These are phyloP conservation scores for Penicillium sp. DNA, from an alignment of 2,329 filamentous ascomycete species.

Conservation along the genomic window DNA sequence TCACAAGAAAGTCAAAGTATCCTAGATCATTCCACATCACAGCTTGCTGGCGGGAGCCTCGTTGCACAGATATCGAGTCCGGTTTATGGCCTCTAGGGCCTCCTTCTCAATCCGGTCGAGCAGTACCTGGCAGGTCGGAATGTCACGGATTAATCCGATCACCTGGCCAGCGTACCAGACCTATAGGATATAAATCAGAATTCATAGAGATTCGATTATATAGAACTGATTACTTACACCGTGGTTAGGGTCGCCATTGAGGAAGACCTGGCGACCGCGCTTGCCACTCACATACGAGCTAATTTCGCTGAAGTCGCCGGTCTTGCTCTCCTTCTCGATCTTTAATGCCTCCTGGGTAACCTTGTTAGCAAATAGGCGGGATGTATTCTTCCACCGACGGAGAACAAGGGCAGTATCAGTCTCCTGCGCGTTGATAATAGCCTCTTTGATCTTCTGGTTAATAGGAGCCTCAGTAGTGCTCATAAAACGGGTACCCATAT, in stretches of 20 bases:
- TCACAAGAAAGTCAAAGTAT: background rate
- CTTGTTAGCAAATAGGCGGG: conserved; percentile 85
- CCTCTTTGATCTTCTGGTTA: conserved; percentile 88
- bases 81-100: conserved; percentile 65
- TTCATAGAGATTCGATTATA: background rate
- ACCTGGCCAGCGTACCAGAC: conserved; percentile 98
- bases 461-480: conserved; percentile 91
- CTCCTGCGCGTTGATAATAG: conserved; percentile 85
- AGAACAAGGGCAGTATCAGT: conserved; percentile 88
- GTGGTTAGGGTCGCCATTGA: conserved; percentile 86
- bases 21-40: conserved; percentile 30
- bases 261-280: conserved; percentile 85
- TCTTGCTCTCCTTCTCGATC: conserved; percentile 78
- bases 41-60: conserved; percentile 56
- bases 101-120: conserved; percentile 75
- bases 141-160: conserved; percentile 83
- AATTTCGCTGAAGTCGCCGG: conserved; percentile 86
- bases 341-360: conserved; percentile 77
- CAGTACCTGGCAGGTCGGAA: conserved; percentile 71
- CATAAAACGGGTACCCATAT: conserved; percentile 99
- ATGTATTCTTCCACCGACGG: conserved; percentile 90
- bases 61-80: conserved; percentile 58
- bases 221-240: conserved; percentile 63
- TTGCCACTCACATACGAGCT: conserved; percentile 86
- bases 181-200: conserved; percentile 43